Conservation (phyloP, 2,329 filamentous ascomycete genomes). For the Tetracladium maxilliforme region DNA sequence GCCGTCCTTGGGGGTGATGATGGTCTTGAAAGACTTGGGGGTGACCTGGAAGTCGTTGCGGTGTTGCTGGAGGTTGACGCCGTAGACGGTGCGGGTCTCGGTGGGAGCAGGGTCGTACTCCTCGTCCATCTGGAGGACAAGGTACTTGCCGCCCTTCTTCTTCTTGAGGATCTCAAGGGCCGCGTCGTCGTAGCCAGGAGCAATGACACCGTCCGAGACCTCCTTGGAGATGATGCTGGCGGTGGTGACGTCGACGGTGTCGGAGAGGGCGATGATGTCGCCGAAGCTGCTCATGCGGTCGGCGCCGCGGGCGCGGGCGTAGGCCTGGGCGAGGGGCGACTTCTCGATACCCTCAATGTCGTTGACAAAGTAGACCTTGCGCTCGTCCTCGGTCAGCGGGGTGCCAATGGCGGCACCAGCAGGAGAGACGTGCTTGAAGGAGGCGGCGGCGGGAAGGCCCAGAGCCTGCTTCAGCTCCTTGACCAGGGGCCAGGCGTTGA, state of each 20-base stretch:
- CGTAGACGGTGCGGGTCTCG: slow-evolving; percentile 81
- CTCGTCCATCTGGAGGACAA: slow-evolving; percentile 88
- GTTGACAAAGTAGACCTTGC: slow-evolving; percentile 96
- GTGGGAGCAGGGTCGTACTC: slow-evolving; percentile 60
- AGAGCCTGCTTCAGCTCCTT: slow-evolving; percentile 90
- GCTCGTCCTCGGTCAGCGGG: slow-evolving; percentile 72
- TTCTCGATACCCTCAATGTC: slow-evolving; percentile 82
- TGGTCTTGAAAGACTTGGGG: slow-evolving; percentile 69
- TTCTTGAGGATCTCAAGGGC: slow-evolving; percentile 86
- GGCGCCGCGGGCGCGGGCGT: slow-evolving; percentile 85
- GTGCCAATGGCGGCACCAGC: slow-evolving; percentile 91
- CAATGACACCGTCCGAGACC: slow-evolving; percentile 93
- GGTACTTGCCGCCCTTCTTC: slow-evolving; percentile 97
- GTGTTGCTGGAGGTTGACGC: slow-evolving; percentile 75
- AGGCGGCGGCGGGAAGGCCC: slow-evolving; percentile 78
- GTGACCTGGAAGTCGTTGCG: slow-evolving; percentile 85
- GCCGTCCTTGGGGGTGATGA: slow-evolving; percentile 76
- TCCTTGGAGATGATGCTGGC: slow-evolving; percentile 97
- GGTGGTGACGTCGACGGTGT: slow-evolving; percentile 80
- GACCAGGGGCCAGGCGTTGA: slow-evolving; percentile 94
- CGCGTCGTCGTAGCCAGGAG: slow-evolving; percentile 70
- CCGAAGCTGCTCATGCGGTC: slow-evolving; percentile 99
- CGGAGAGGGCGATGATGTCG: slow-evolving; percentile 86
- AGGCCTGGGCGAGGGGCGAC: slow-evolving; percentile 81
- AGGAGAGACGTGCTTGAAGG: slow-evolving; percentile 98